phyloP scores from a whole-genome alignment of 1,284 basidiomycete genomes.

The Marasmius tenuissimus region DNA sequence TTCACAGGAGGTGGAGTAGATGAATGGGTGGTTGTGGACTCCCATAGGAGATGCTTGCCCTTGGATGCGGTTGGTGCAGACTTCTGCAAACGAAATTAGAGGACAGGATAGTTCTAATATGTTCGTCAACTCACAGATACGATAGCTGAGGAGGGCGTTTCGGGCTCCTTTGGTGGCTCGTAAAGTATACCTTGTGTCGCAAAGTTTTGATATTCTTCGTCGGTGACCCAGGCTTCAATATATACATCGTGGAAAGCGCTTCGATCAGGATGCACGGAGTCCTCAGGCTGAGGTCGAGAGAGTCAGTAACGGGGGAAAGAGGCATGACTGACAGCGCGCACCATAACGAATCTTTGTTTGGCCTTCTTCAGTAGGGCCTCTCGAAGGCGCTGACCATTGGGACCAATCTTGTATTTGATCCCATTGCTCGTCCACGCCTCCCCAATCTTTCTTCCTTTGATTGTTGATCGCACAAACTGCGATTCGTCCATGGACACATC shows the following conservation, averaged over 20 bases:
- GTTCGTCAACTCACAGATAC: conserved; percentile 27
- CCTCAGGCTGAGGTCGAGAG: conserved; percentile 53
- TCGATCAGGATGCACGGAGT: conserved; percentile 75
- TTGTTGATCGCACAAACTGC: conserved; percentile 40
- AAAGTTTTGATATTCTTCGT: conserved; percentile 66
- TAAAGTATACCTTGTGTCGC: conserved; percentile 62
- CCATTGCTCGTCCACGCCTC: conserved; percentile 76
- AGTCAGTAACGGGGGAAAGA: conserved; percentile 3
- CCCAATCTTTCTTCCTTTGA: conserved; percentile 55
- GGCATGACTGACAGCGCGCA: conserved; percentile 31
- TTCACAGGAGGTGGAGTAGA: conserved; percentile 4
- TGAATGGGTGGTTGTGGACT: conserved; percentile 30
- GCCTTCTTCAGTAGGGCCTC: conserved; percentile 68
- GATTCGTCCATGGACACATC: conserved; percentile 44
- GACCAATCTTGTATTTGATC: conserved; percentile 66
- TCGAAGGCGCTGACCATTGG: conserved; percentile 66
- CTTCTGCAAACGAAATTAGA: background rate
- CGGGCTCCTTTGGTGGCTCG: conserved; percentile 46
- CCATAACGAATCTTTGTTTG: conserved; percentile 70
- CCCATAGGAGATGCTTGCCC: conserved; percentile 50
- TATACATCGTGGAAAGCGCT: conserved; percentile 64
- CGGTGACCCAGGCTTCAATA: conserved; percentile 74
- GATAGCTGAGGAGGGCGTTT: conserved; percentile 34
- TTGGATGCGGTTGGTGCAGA: conserved; percentile 18
- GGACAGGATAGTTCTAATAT: background rate